These are phyloP conservation scores for Puccinia triticina DNA, from an alignment of 1,284 basidiomycete species.

Conservation along the genomic window DNA sequence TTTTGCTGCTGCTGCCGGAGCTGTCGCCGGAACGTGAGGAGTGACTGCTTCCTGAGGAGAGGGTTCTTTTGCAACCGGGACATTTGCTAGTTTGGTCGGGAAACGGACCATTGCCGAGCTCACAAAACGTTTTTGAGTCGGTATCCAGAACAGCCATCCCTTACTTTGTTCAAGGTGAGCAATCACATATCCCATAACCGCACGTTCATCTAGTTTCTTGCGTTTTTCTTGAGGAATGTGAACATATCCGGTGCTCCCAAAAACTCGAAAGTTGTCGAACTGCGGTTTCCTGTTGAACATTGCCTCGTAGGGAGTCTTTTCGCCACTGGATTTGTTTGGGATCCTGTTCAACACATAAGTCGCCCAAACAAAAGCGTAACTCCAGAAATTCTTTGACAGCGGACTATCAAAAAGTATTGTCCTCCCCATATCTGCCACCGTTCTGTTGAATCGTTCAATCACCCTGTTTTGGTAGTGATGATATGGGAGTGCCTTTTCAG, in stretches of 20 bases:
- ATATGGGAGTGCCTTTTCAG: background rate
- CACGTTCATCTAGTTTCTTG: background rate
- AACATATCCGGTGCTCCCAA: background rate
- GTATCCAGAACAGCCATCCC: constrained; percentile 26
- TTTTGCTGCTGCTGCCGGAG: background rate
- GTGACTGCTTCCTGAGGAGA: background rate
- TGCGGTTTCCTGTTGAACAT: background rate
- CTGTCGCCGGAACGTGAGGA: background rate
- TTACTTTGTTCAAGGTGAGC: background rate
- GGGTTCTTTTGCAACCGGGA: background rate
- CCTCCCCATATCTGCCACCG: background rate
- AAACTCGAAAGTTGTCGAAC: background rate
- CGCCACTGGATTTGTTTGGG: background rate
- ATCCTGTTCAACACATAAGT: background rate
- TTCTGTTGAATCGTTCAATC: constrained; percentile 18
- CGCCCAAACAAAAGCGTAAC: background rate
- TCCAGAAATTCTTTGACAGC: constrained; percentile 10
- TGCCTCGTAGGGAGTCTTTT: background rate
- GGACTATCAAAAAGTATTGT: background rate
- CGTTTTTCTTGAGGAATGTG: constrained; percentile 16
- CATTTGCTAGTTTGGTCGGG: background rate
- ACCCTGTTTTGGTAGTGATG: constrained; percentile 24
- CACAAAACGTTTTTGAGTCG: background rate
- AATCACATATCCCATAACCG: background rate
- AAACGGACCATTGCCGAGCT: constrained; percentile 1